Evolutionary conservation across 805 yeast species (phyloP), one percentile per base, ranked within the genome.

Genomic region (Candida nemodendra): DNA sequence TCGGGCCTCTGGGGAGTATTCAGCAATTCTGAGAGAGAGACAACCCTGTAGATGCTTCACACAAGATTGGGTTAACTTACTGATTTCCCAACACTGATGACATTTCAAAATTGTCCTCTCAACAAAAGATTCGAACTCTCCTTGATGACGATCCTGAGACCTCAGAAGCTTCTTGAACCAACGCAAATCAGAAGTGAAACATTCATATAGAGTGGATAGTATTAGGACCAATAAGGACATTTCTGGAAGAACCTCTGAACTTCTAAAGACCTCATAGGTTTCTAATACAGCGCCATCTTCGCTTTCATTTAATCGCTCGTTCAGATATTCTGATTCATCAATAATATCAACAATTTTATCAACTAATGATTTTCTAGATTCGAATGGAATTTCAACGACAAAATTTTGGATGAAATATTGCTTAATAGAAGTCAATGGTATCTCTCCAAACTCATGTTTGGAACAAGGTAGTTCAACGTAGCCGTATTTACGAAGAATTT

Each of bases 401-500:
- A 47, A 62, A 8, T 53, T 45, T 3, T 53, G 35, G 7, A 46
- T 43, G 34, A 75, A 69, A 7, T 66, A 66, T 1, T 59, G 51
- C 34, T 63, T 66, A 11, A 81, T 66, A 3, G 57, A 53, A 0
- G 54, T 47, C 18, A 81, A 47, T 1, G 79, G 69, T 3, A 91
- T 51, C 59, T 91, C 98, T 6, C 82, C 96, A 52, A 85, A 83
- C 58, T 91, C 98, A 56, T 68, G 77, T 32, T 74, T 76, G 2
- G 93, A 83, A 0, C 87, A 86, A 15, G 68, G 70, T 24, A 56
- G 38, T 62, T 90, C 96, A 18, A 88, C 93, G 53, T 86, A 91
- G 0, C 99, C 99, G 51, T 91, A 91, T 40, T 95, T 74, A 53
- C 99, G 74, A 38, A 93, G 66, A 22, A 93, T 71, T 53, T 93